Evolutionary conservation across 306 rosid species (phyloP).

Genomic region (Begonia masoniana): DNA sequence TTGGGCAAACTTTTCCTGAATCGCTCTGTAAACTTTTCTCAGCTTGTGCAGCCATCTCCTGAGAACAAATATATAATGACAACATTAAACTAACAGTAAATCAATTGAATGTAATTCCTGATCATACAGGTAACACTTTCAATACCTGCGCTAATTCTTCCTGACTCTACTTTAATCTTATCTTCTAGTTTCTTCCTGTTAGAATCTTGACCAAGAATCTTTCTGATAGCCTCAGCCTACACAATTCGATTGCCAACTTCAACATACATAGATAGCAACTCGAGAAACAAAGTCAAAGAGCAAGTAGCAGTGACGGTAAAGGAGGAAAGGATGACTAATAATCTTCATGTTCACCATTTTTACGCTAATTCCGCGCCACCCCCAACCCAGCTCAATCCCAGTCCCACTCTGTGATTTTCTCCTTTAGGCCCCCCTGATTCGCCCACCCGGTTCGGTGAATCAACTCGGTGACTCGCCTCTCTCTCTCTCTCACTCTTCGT

Average conservation of each 20-base stretch:
- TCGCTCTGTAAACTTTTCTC: constrained; percentile 57
- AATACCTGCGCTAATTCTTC: too few relatives aligned
- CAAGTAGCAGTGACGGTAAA: too few relatives aligned
- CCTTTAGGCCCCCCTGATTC: constrained; percentile 2
- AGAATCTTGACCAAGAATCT: too few relatives aligned
- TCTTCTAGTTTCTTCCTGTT: too few relatives aligned
- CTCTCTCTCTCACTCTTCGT: constrained; percentile 11
- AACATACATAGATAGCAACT: too few relatives aligned
- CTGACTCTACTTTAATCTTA: too few relatives aligned
- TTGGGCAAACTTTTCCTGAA: constrained; percentile 26
- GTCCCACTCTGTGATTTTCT: constrained; percentile 16
- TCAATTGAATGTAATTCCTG: neutral
- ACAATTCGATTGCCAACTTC: too few relatives aligned
- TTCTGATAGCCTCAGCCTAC: too few relatives aligned
- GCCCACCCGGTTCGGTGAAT: constrained; percentile 23
- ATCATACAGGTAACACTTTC: neutral
- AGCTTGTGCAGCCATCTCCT: constrained; percentile 91
- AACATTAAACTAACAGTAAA: neutral
- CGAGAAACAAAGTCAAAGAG: too few relatives aligned
- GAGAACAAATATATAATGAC: constrained; percentile 7
- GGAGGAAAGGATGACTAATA: constrained; percentile 25
- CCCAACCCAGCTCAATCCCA: constrained; percentile 4
- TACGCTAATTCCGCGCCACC: constrained; percentile 45
- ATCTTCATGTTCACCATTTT: constrained; percentile 55
- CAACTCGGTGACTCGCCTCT: constrained; percentile 13